These are phyloP conservation scores for Ophiostoma australiae DNA, from an alignment of 2,329 filamentous ascomycete species.

Conservation along the genomic window DNA sequence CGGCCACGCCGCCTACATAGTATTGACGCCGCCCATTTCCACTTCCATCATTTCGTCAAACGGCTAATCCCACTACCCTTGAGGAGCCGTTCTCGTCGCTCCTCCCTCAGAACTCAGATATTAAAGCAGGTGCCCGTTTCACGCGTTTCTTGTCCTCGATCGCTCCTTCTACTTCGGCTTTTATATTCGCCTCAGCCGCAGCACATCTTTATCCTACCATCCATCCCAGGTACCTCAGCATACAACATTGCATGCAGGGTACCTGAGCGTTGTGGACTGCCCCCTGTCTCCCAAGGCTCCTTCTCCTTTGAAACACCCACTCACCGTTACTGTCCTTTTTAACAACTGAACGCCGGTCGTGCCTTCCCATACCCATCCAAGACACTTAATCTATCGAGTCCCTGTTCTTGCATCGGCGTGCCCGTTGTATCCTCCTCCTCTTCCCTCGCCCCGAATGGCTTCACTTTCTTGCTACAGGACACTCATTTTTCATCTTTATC, in stretches of 20 bases:
- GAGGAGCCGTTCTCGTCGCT: not conserved
- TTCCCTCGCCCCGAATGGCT: not conserved
- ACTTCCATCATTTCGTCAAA: not conserved
- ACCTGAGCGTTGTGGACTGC: not conserved
- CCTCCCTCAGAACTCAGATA: not conserved
- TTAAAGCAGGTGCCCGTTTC: not conserved
- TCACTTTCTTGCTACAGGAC: not conserved
- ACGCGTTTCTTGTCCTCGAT: not conserved
- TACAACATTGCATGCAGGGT: not conserved
- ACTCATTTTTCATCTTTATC: not conserved
- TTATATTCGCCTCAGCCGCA: not conserved
- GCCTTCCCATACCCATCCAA: not conserved
- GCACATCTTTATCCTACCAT: not conserved
- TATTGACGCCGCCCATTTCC: not conserved
- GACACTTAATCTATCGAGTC: not conserved
- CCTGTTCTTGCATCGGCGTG: slow-evolving; percentile 2
- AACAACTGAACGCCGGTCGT: not conserved
- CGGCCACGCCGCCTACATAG: not conserved
- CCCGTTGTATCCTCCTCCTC: not conserved
- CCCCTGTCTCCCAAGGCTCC: not conserved
- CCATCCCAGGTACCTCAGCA: not conserved
- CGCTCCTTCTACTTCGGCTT: not conserved
- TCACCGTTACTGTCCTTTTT: slow-evolving; percentile 11
- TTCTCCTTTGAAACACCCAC: slow-evolving; percentile 12
- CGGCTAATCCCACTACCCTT: not conserved